phyloP scores from a whole-genome alignment of 2,329 filamentous ascomycete species.

The Pseudogymnoascus sp. region DNA sequence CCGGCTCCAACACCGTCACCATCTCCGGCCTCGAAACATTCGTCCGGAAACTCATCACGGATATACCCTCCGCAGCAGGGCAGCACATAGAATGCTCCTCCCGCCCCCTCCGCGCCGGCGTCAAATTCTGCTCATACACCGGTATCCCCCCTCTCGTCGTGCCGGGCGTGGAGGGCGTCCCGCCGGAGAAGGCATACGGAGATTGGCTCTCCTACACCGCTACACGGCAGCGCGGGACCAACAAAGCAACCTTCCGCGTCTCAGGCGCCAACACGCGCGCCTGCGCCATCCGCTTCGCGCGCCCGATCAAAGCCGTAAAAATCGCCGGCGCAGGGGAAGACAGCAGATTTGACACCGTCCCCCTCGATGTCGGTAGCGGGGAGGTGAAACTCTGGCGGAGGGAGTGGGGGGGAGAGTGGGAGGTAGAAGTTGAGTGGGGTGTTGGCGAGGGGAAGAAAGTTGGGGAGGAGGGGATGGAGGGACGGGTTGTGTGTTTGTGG shows the following conservation, averaged over 20 bases:
- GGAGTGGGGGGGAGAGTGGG: constrained; percentile 70
- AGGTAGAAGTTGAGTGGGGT: constrained; percentile 58
- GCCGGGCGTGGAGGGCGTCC: constrained; percentile 34
- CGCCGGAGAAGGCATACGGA: constrained; percentile 38
- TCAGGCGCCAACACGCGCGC: constrained; percentile 68
- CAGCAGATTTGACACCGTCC: constrained; percentile 54
- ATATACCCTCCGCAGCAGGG: constrained; percentile 64
- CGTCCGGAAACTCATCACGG: constrained; percentile 56
- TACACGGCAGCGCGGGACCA: constrained; percentile 35
- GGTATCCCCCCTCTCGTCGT: constrained; percentile 61
- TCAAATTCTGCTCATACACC: constrained; percentile 63
- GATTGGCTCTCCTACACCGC: constrained; percentile 63
- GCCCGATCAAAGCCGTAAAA: constrained; percentile 56
- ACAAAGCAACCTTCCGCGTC: constrained; percentile 56
- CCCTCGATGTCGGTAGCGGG: constrained; percentile 52
- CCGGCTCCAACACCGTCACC: constrained; percentile 60
- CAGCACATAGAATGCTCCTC: constrained; percentile 47
- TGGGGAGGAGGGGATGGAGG: constrained; percentile 42
- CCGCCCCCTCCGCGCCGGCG: constrained; percentile 38
- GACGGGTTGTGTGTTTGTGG: constrained; percentile 74
- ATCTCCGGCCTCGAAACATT: constrained; percentile 63
- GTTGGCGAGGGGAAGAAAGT: constrained; percentile 24
- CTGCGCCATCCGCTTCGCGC: constrained; percentile 67
- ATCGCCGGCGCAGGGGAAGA: constrained; percentile 57
- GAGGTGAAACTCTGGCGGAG: constrained; percentile 76